Conservation (phyloP, 805 yeast genomes). For the Myxozyma sirexii region DNA sequence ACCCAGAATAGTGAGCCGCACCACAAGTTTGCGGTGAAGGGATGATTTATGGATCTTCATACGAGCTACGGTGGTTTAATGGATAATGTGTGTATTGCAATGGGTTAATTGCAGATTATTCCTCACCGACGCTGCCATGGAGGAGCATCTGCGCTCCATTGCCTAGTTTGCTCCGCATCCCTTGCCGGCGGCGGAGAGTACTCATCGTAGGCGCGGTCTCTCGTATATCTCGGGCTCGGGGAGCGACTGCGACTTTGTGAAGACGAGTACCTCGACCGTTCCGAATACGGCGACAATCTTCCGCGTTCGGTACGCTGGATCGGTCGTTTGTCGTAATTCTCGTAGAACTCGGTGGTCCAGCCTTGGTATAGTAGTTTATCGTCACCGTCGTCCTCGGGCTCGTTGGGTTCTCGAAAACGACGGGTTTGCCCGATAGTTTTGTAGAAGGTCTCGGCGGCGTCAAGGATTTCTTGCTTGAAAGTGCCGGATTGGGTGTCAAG, state of each 20-base stretch:
- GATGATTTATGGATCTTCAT: too few species aligned
- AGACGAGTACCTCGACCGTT: too few species aligned
- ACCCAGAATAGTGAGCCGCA: constrained; percentile 1
- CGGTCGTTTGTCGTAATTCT: constrained; percentile 1
- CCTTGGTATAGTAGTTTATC: constrained; percentile 21
- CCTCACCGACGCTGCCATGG: not conserved
- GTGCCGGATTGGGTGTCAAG: not conserved
- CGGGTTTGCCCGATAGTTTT: constrained; percentile 1
- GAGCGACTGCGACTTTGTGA: too few species aligned
- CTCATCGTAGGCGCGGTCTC: too few species aligned
- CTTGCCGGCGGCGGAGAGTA: not conserved
- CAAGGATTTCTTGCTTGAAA: not conserved
- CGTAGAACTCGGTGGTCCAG: constrained; percentile 10
- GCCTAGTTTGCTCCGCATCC: not conserved
- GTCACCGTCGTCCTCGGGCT: not conserved
- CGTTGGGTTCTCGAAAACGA: constrained; percentile 13
- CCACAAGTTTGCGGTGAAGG: too few species aligned
- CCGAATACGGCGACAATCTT: not conserved
- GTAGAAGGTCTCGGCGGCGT: constrained; percentile 24
- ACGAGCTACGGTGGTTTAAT: too few species aligned
- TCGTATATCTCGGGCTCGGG: not conserved
- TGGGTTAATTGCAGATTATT: too few species aligned
- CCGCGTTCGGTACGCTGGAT: too few species aligned
- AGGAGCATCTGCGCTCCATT: not conserved
- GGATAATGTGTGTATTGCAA: too few species aligned